Base-by-base conservation (phyloP, 1,284 basidiomycete species). In the Malassezia pachydermatis region DNA sequence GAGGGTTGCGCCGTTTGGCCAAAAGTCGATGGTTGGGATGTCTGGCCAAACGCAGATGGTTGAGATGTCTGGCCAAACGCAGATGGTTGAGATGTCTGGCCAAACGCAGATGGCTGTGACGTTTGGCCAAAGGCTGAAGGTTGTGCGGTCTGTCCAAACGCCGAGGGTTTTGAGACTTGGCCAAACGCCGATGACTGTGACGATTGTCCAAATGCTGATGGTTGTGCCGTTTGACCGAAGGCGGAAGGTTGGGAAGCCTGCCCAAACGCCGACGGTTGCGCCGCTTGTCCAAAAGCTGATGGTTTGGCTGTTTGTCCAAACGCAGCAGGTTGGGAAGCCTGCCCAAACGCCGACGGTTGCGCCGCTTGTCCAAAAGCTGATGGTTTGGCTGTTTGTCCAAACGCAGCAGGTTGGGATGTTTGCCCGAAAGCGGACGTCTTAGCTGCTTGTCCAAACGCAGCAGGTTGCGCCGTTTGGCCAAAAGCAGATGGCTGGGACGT, bases 301-400 rank as follows among this genome's bases (percentile, higher is more conserved):
- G 9, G n/a, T 8, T 9, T n/a, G 28, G 28, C n/a, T n/a, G n/a
- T n/a, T n/a, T n/a, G n/a, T 16, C 44, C 34, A 33, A 37, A 37
- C 9, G 38, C 32, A 2, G 16, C 2, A 13, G 43, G 30, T 8
- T 33, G 20, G 5, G 45, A 28, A 9, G 37, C 7, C 19, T 32
- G 11, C 2, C 46, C 46, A 42, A 48, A 48, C 5, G 40, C 46
- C 7, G 20, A 32, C 2, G 45, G 45, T 16, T 47, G 23, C 14
- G 35, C 32, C 5, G 28, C 25, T 28, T 45, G 34, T 11, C 41
- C 47, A 24, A 49, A 49, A 4, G 47, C 47, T 29, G 16, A 11
- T 11, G 24, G 8, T 17, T 29, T 8, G 9, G 28, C 8, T 29
- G 28, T 14, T 13, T 38, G 36, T 1, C 39, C 39, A 20, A 40